phyloP scores from a whole-genome alignment of 148 eudicot species.

The Fallopia convolvulus region DNA sequence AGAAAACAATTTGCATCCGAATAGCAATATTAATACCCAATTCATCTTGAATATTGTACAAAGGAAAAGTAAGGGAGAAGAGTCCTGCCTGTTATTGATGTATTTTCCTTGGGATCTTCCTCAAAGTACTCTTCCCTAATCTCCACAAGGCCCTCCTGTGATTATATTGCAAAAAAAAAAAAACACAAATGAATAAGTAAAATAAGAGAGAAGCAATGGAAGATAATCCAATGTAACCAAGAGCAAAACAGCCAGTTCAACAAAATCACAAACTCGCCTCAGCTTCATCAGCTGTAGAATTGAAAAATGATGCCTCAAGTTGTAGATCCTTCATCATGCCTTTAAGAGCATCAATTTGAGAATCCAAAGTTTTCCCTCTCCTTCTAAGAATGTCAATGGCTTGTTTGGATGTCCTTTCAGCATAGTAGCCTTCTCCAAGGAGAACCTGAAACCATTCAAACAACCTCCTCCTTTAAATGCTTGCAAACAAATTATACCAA shows the following conservation, averaged over 20 bases:
- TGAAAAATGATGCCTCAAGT: slow-evolving; percentile 77
- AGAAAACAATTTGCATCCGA: background rate
- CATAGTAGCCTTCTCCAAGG: slow-evolving; percentile 81
- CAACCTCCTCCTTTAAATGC: background rate
- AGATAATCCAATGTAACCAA: background rate
- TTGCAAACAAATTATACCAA: background rate
- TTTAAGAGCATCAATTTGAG: slow-evolving; percentile 66
- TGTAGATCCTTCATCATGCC: slow-evolving; percentile 64
- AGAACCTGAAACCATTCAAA: slow-evolving; percentile 47
- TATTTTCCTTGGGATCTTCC: slow-evolving; percentile 34
- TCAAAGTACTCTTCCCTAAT: slow-evolving; percentile 70
- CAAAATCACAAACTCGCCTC: slow-evolving; percentile 34
- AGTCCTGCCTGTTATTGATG: slow-evolving; percentile 31
- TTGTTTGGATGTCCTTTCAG: slow-evolving; percentile 85
- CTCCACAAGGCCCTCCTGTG: slow-evolving; percentile 86
- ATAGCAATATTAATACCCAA: background rate
- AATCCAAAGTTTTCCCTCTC: slow-evolving; percentile 61
- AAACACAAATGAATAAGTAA: slow-evolving; percentile 6
- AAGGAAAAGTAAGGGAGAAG: background rate
- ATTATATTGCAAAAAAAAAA: slow-evolving; percentile 14
- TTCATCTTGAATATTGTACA: background rate
- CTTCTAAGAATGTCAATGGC: slow-evolving; percentile 77
- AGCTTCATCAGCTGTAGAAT: slow-evolving; percentile 67
- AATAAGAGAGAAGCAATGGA: background rate
- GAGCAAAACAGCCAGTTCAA: background rate